These are phyloP conservation scores for Populus tremula DNA, from an alignment of 345 rosid species.

Conservation along the genomic window DNA sequence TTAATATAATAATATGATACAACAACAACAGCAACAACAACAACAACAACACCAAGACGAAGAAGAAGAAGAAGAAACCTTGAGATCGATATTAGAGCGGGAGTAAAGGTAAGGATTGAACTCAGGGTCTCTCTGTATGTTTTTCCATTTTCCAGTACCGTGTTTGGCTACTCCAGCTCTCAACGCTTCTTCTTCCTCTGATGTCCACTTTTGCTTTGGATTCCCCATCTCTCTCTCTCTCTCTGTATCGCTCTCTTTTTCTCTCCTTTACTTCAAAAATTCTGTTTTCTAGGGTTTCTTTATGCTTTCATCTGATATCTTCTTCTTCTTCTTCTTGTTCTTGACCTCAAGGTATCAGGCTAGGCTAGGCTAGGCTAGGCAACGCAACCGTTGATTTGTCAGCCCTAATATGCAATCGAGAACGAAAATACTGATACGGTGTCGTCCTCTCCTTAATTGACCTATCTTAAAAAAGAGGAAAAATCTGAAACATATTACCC, in stretches of 20 bases:
- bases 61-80: slow-evolving; percentile 39
- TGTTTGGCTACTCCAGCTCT: slow-evolving; percentile 65
- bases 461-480: too few relatives aligned
- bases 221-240: slow-evolving; percentile 39
- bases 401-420: slow-evolving; percentile 17
- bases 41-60: neutral
- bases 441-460: neutral
- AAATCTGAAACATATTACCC: too few relatives aligned
- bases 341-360: neutral
- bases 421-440: neutral
- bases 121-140: slow-evolving; percentile 63
- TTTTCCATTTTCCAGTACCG: slow-evolving; percentile 75
- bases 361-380: neutral
- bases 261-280: neutral
- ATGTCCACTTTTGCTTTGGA: slow-evolving; percentile 73
- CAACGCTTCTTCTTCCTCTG: slow-evolving; percentile 75
- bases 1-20: neutral
- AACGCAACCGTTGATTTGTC: neutral
- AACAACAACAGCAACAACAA: neutral
- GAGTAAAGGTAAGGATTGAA: slow-evolving; percentile 48
- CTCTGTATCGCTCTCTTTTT: neutral
- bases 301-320: neutral
- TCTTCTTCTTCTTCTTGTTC: neutral
- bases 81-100: slow-evolving; percentile 81
- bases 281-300: neutral